These are phyloP conservation scores for Linderina pennispora DNA, from an alignment of 192 early-diverging fungal species.

Conservation along the genomic window DNA sequence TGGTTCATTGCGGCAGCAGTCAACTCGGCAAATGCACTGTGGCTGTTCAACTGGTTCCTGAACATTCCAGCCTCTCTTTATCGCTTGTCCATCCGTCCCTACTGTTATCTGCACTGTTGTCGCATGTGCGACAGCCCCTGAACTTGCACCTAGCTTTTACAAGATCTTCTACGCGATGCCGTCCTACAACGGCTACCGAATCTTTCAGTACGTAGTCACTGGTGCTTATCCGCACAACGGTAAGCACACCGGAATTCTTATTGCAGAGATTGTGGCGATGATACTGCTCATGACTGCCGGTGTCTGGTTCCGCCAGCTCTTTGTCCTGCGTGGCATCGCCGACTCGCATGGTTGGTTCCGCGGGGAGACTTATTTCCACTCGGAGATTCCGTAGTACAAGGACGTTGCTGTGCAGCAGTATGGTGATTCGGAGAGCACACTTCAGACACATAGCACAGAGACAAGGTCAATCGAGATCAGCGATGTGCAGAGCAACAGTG, in stretches of 20 bases:
- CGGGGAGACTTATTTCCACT: conserved; percentile 12
- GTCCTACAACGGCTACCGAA: conserved; percentile 44
- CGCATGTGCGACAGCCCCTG: conserved; percentile 29
- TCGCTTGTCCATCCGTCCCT: conserved; percentile 29
- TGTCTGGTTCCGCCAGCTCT: conserved; percentile 15
- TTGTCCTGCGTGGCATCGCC: conserved; percentile 4
- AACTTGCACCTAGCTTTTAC: conserved; percentile 39
- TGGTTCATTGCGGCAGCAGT: conserved; percentile 33
- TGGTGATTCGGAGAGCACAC: too few species aligned
- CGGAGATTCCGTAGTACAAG: conserved; percentile 21
- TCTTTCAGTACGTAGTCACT: conserved; percentile 35
- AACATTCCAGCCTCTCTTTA: conserved; percentile 17
- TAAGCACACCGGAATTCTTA: conserved; percentile 33
- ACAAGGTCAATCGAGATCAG: too few species aligned
- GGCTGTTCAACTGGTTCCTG: conserved; percentile 38
- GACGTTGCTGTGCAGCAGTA: too few species aligned
- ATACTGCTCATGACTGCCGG: conserved; percentile 15
- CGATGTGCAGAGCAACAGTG: too few species aligned
- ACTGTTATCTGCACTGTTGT: conserved; percentile 41
- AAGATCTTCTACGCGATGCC: conserved; percentile 42
- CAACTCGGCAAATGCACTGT: conserved; percentile 9
- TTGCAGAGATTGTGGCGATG: conserved; percentile 36
- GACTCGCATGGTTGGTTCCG: conserved; percentile 24
- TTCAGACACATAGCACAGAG: too few species aligned
- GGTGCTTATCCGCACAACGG: conserved; percentile 33